Percentiles rank a stretch among this genome's conserved stretches.
These are phyloP conservation scores for Barnettozyma vustinii DNA, from an alignment of 805 yeast genomes.

Conservation along the genomic window DNA sequence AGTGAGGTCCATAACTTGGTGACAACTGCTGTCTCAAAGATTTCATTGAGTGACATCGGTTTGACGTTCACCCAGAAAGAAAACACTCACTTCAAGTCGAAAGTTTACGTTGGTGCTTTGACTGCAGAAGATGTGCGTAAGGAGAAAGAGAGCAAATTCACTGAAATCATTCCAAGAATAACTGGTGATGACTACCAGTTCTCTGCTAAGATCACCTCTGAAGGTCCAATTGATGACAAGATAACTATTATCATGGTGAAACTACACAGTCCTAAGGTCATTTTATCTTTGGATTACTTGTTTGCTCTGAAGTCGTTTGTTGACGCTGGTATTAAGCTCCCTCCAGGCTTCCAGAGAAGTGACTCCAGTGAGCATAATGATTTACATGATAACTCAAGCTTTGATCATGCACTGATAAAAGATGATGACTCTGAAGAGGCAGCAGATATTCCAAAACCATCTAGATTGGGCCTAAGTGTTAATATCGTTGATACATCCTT, in stretches of 20 bases:
- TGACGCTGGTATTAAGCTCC: conserved; percentile 39
- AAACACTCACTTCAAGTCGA: conserved; percentile 52
- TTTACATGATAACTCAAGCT: conserved; percentile 11
- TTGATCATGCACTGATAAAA: conserved; percentile 11
- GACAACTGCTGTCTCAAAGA: conserved; percentile 43
- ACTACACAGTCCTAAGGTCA: conserved; percentile 73
- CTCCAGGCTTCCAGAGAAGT: conserved; percentile 8
- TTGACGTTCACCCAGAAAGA: conserved; percentile 45
- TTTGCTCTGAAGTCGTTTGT: conserved; percentile 65
- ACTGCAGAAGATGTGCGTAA: conserved; percentile 70
- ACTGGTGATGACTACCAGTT: conserved; percentile 66
- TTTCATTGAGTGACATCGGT: conserved; percentile 57
- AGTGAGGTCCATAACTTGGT: conserved; percentile 29
- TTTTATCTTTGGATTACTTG: conserved; percentile 81
- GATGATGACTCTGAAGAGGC: conserved; percentile 6
- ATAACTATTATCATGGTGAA: conserved; percentile 50
- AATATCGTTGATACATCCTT: conserved; percentile 75
- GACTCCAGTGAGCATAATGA: neutral
- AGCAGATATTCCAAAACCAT: neutral
- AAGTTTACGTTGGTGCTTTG: conserved; percentile 63
- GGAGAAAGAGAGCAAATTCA: conserved; percentile 60
- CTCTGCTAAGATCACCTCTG: conserved; percentile 45
- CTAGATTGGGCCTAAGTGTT: conserved; percentile 46
- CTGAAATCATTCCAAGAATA: conserved; percentile 73
- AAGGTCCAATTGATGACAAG: conserved; percentile 34